A percentile compares a stretch with the other conserved stretches of the same genome.
These are phyloP conservation scores for Beauveria sp. DNA, from an alignment of 2,329 filamentous ascomycete genomes.

Conservation along the genomic window DNA sequence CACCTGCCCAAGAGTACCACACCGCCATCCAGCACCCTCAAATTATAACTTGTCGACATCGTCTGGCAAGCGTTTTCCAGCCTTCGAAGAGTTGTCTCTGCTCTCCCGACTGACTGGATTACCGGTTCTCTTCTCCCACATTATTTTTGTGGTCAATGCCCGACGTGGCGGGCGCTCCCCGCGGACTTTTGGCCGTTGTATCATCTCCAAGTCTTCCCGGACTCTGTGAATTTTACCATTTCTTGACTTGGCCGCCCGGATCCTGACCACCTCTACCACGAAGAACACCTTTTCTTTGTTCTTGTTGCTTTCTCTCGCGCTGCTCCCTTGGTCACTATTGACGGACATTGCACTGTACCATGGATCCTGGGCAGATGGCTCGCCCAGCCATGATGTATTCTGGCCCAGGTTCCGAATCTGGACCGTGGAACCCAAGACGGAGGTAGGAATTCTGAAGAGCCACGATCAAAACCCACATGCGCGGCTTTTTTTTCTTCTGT, in stretches of 20 bases:
- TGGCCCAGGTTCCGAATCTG: slow-evolving; percentile 7
- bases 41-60: slow-evolving; percentile 8
- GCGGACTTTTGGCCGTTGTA: slow-evolving; percentile 5
- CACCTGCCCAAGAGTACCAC: slow-evolving; percentile 10
- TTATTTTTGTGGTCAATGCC: slow-evolving; percentile 4
- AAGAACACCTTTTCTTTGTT: background rate
- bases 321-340: background rate
- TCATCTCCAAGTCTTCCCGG: background rate
- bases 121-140: background rate
- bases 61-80: background rate
- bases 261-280: background rate
- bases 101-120: background rate
- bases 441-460: slow-evolving; percentile 7
- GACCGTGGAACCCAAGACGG: slow-evolving; percentile 12
- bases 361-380: slow-evolving; percentile 12
- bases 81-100: slow-evolving; percentile 1
- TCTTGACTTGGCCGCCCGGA: background rate
- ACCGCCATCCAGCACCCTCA: slow-evolving; percentile 10
- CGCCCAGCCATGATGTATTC: slow-evolving; percentile 10
- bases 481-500: background rate
- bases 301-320: slow-evolving; percentile 1
- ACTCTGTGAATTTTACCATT: background rate
- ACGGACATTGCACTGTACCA: background rate
- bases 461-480: background rate
- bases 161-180: slow-evolving; percentile 8